These are phyloP conservation scores for Musa acuminata DNA, from an alignment of 176 grass and related monocot genomes.

Conservation along the genomic window DNA sequence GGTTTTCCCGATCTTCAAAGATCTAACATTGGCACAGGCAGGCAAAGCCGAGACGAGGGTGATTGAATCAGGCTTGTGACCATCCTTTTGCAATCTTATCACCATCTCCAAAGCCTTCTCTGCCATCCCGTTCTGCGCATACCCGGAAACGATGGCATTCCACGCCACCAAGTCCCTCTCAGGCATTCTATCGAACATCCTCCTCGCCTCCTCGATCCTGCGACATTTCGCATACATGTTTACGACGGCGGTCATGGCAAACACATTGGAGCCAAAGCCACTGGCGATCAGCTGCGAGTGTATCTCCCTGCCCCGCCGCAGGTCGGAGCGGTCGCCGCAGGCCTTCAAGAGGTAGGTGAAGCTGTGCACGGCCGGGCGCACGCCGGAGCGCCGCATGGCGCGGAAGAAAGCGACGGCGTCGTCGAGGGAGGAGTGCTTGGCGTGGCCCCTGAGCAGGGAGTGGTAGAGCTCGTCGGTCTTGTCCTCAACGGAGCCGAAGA, in stretches of 20 bases:
- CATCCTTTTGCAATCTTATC: conserved; percentile 32
- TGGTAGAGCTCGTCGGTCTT: conserved; percentile 15
- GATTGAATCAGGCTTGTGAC: conserved; percentile 26
- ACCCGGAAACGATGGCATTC: conserved; percentile 43
- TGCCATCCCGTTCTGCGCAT: conserved; percentile 31
- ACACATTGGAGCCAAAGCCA: conserved; percentile 16
- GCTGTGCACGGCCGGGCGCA: conserved; percentile 4
- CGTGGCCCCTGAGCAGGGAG: conserved; percentile 17
- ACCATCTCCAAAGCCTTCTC: conserved; percentile 32
- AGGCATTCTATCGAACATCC: conserved; percentile 45
- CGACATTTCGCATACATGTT: conserved; percentile 21
- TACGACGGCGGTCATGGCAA: conserved; percentile 15
- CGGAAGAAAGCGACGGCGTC: conserved; percentile 7
- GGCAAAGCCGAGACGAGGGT: conserved; percentile 40
- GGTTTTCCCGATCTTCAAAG: conserved; percentile 13
- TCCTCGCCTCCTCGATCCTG: conserved; percentile 3
- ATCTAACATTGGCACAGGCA: conserved; percentile 17
- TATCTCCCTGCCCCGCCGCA: conserved; percentile 2
- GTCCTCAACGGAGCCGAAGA: conserved; percentile 11
- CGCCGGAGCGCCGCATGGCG: conserved; percentile 4
- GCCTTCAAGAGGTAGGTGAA: conserved; percentile 16
- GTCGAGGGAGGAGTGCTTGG: conserved; percentile 17
- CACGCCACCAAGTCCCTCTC: conserved; percentile 34
- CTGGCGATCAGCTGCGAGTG: conserved; percentile 9
- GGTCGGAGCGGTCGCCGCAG: conserved; percentile 13